Conservation (phyloP, 352 stramenopile genomes). For the Globisporangium rhizosaccharum region DNA sequence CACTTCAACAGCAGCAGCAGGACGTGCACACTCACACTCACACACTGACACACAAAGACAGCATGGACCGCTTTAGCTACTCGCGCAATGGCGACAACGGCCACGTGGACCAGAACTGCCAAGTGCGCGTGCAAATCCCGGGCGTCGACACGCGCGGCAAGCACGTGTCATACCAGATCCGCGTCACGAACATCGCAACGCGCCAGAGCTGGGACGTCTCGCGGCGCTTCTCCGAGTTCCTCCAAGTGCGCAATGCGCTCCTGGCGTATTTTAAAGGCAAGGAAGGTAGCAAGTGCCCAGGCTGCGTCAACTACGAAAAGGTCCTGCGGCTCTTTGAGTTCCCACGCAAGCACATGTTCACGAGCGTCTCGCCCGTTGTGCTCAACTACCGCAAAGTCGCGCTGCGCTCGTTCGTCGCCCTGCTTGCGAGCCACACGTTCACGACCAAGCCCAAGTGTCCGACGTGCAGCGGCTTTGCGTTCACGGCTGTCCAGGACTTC, state of each 20-base stretch:
- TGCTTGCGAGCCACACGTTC: conserved; percentile 81
- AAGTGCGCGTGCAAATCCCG: conserved; percentile 63
- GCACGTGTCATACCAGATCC: conserved; percentile 67
- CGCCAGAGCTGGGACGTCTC: conserved; percentile 64
- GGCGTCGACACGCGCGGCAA: conserved; percentile 32
- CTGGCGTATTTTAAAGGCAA: conserved; percentile 52
- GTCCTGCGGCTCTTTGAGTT: conserved; percentile 80
- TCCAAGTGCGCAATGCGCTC: conserved; percentile 63
- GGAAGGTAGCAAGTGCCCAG: conserved; percentile 61
- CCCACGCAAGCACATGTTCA: conserved; percentile 79
- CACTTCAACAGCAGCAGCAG: neutral
- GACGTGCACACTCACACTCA: conserved; percentile 1
- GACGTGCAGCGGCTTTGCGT: conserved; percentile 65
- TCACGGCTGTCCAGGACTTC: conserved; percentile 77
- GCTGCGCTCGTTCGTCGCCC: conserved; percentile 58
- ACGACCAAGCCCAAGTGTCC: conserved; percentile 74
- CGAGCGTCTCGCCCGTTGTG: conserved; percentile 63
- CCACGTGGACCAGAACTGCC: conserved; percentile 61
- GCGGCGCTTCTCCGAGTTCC: conserved; percentile 81
- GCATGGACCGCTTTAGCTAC: conserved; percentile 76
- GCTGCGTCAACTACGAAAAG: conserved; percentile 81
- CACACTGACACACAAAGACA: neutral
- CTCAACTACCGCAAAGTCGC: conserved; percentile 81
- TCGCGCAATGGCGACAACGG: conserved; percentile 69
- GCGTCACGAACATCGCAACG: conserved; percentile 59